Conservation (phyloP, 2,329 filamentous ascomycete species). For the Hypoxylon sp. region DNA sequence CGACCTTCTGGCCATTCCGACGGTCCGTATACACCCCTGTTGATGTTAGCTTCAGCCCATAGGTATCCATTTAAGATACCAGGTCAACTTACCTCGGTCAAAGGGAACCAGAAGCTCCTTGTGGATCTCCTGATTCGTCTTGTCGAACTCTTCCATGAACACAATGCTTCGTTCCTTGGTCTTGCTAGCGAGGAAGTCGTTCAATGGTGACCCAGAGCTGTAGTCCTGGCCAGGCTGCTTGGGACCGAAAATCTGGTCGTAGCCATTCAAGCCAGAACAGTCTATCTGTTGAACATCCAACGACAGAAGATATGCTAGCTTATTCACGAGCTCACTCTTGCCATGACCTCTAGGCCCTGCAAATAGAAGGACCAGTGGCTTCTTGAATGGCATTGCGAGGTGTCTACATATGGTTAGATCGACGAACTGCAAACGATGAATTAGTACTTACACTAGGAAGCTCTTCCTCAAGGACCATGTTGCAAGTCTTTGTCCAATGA, state of each 20-base stretch:
- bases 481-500: slow-evolving; percentile 46
- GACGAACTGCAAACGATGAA: neutral
- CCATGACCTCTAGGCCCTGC: slow-evolving; percentile 65
- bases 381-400: slow-evolving; percentile 49
- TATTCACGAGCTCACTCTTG: slow-evolving; percentile 63
- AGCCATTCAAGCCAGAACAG: slow-evolving; percentile 57
- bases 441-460: slow-evolving; percentile 40
- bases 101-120: slow-evolving; percentile 62
- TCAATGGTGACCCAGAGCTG: slow-evolving; percentile 60
- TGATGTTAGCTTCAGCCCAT: slow-evolving; percentile 40
- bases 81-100: slow-evolving; percentile 57
- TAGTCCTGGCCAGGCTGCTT: slow-evolving; percentile 54
- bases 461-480: slow-evolving; percentile 34
- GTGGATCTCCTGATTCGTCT: slow-evolving; percentile 59
- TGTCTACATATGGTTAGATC: slow-evolving; percentile 48
- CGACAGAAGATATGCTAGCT: slow-evolving; percentile 59
- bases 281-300: slow-evolving; percentile 58
- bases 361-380: slow-evolving; percentile 61
- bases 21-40: slow-evolving; percentile 61
- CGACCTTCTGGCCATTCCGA: slow-evolving; percentile 54
- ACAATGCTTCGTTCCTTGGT: slow-evolving; percentile 59
- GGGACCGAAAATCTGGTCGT: slow-evolving; percentile 62
- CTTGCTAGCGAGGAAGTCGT: slow-evolving; percentile 63
- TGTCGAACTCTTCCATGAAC: slow-evolving; percentile 68
- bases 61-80: neutral